A percentile compares a stretch with the other conserved stretches of the same genome.
Evolutionary conservation across 495 filamentous ascomycete genomes (phyloP).

Genomic region (Aspergillus campestris): DNA sequence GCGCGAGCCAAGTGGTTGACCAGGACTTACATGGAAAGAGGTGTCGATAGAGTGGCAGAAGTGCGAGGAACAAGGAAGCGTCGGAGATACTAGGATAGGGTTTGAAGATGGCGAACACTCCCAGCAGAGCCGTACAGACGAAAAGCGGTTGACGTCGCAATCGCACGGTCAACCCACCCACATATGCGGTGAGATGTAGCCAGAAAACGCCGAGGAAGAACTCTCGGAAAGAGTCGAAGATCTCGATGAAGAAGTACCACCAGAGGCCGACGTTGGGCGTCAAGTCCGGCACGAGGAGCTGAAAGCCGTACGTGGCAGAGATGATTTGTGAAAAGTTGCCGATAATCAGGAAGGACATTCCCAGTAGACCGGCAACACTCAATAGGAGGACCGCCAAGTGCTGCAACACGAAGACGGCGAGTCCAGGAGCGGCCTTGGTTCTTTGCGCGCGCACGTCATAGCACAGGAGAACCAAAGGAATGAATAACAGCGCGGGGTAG

Average conservation of each 20-base stretch:
- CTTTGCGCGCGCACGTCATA: conserved; percentile 54
- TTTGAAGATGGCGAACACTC: conserved; percentile 88
- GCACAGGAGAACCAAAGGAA: conserved; percentile 72
- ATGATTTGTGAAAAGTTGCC: conserved; percentile 79
- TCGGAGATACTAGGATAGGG: conserved; percentile 92
- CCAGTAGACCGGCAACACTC: conserved; percentile 51
- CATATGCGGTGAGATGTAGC: conserved; percentile 85
- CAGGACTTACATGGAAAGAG: conserved; percentile 72
- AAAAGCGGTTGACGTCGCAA: conserved; percentile 79
- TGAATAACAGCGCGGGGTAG: conserved; percentile 79
- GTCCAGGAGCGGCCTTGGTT: conserved; percentile 14
- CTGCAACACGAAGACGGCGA: conserved; percentile 39
- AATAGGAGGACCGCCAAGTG: conserved; percentile 37
- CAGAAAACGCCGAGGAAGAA: conserved; percentile 98
- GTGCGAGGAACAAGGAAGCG: conserved; percentile 70
- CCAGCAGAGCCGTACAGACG: conserved; percentile 69
- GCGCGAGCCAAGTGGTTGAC: neutral
- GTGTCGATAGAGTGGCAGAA: conserved; percentile 83
- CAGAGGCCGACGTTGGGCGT: conserved; percentile 93
- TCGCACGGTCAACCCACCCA: conserved; percentile 72
- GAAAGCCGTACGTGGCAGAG: conserved; percentile 81
- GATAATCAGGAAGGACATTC: conserved; percentile 65
- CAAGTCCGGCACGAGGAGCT: conserved; percentile 82
- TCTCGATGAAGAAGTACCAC: conserved; percentile 99
- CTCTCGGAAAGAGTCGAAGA: conserved; percentile 95